Base-by-base conservation (phyloP, 176 grass and related monocot genomes). In the Chrysopogon serrulatus region DNA sequence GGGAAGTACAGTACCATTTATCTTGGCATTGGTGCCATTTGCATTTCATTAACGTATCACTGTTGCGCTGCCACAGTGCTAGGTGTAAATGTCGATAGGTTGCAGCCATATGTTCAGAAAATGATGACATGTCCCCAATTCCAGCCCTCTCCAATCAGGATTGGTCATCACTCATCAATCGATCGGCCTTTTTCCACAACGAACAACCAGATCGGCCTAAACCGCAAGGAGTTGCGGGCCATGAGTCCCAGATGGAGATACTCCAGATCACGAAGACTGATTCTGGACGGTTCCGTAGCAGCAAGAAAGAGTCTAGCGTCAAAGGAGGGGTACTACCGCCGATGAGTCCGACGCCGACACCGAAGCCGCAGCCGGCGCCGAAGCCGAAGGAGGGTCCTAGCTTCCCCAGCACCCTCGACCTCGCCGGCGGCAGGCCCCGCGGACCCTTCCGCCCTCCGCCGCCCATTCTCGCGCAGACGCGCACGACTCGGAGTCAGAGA, bases 281-380 rank as follows among this genome's bases (percentile, higher is more conserved):
- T 71, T 43, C 6, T 15, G 36, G 67, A 70, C 26, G 14, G 14
- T 73, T 48, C 26, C 42, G 21, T 32, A 48, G 70, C 41, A 36
- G 48, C 18, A 76, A 59, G 73, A n/a, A 19, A 10, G 21, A 21
- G 18, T 18, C n/a, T 47, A 47, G 26, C 42, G 43, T 49, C 1
- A 8, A 40, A 3, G 33, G 12, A 39, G 12, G 11, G 21, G 23
- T 3, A 59, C 28, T 24, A 93, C 91, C 91, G 81, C 91, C 91
- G 71, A 93, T 27, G 23, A 93, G 73, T 21, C 91, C 91, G 56
- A 88, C 16, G 65, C 91, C 91, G 41, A 88, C 73, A 44, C 91
- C 85, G 47, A 84, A 65, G 24, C 91, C 91, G 30, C 91, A 93
- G 49, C 91, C 91, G 30, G 79, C 71, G 76, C 91, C 91, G 40